Conservation (phyloP, 768 basidiomycete species). For the Kwoniella heveanensis region DNA sequence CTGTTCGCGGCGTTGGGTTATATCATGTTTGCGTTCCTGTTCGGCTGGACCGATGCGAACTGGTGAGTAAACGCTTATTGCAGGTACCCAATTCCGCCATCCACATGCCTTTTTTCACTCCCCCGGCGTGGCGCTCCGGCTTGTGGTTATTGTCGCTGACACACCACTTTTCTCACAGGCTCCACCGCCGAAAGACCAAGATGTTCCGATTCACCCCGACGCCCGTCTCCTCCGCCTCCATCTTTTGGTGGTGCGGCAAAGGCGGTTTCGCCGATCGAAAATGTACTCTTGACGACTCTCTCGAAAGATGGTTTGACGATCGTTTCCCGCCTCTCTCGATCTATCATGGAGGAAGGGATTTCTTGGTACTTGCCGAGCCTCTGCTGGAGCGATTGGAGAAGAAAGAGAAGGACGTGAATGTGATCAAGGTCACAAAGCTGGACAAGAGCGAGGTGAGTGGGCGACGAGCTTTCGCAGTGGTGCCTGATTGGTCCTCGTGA, state of each 20-base stretch:
- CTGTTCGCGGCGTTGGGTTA: conserved; percentile 56
- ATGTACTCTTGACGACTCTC: conserved; percentile 57
- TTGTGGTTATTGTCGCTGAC: too few relatives aligned
- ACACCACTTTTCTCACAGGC: conserved; percentile 46
- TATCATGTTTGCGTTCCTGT: conserved; percentile 61
- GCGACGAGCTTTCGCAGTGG: neutral
- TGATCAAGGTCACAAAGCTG: conserved; percentile 59
- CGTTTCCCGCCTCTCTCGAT: conserved; percentile 60
- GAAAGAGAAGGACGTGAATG: conserved; percentile 58
- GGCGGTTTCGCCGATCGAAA: conserved; percentile 59
- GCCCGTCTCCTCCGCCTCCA: conserved; percentile 58
- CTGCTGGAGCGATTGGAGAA: conserved; percentile 59
- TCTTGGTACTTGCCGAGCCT: conserved; percentile 59
- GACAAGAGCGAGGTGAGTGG: conserved; percentile 57
- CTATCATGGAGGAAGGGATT: conserved; percentile 59
- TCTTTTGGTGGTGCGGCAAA: conserved; percentile 61
- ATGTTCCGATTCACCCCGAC: conserved; percentile 63
- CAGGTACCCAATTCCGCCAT: neutral
- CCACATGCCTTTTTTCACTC: too few relatives aligned
- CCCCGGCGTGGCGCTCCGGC: too few relatives aligned
- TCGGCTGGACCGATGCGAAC: conserved; percentile 61
- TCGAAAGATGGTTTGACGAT: conserved; percentile 60
- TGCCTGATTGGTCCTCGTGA: neutral
- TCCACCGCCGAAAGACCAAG: conserved; percentile 60
- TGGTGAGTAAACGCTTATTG: conserved; percentile 52